Base-by-base conservation (phyloP, 2,329 filamentous ascomycete species). In the Ciborinia camelliae region DNA sequence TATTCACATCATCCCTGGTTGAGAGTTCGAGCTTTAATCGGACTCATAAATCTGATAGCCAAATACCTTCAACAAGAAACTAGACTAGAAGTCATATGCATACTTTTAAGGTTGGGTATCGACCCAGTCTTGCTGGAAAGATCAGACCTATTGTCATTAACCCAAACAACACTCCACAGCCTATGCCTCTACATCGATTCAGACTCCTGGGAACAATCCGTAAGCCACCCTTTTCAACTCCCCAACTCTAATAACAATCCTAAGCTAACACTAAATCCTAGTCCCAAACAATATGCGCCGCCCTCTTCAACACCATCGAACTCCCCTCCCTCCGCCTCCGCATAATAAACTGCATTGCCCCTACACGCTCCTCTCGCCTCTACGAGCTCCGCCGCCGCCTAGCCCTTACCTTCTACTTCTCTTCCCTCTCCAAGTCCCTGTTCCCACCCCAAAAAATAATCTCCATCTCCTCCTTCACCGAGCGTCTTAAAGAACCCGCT, bases 301-400 rank as follows among this genome's bases (percentile, higher is more conserved):
- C 78, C 6, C 66, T 89, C 5, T 78, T 81, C 68, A 71, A 72
- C 26, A 78, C 77, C 51, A 78, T 87, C 65, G 77, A 74, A 35
- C 80, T 81, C 68, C 75, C 81, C 2, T 72, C 79, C 14, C 77
- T 91, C 2, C 84, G 86, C 62, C 80, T 81, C 63, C 82, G 85
- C 52, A 78, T 87, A 5, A 78, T 92, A 14, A 76, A 81, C 23
- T 80, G 82, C 51, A 80, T 94, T 20, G 85, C 89, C 0, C 77
- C 82, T 12, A 79, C 77, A 7, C 54, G 54, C 28, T 81, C 78
- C 4, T 71, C 78, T 20, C 76, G 78, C 41, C 75, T 84, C 1
- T 83, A 88, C 67, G 83, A 88, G 43, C 78, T 94, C 35, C 83
- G 88, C 39, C 82, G 88, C 14, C 80, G 87, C 41, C 80, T 95